Conservation (phyloP, 208 protist genomes). For the Trypanosoma cruzi region DNA sequence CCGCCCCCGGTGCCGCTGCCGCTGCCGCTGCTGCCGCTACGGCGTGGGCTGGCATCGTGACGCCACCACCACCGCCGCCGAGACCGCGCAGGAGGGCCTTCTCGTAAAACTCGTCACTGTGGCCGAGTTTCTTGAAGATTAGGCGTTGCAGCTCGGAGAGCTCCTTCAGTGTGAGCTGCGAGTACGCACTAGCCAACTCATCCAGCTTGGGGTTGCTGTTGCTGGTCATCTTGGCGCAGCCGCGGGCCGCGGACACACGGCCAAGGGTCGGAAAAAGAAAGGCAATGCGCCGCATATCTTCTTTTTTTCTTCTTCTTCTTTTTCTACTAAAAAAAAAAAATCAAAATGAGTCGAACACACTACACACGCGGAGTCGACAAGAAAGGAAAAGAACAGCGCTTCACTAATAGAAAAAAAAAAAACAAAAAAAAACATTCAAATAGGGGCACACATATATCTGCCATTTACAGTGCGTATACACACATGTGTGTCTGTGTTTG, state of each 20-base stretch:
- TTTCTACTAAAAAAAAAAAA: background rate
- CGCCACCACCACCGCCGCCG: constrained; percentile 62
- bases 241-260: constrained; percentile 19
- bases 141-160: constrained; percentile 86
- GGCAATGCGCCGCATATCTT: constrained; percentile 41
- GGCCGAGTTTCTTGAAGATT: constrained; percentile 91
- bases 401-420: too few species aligned
- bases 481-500: too few species aligned
- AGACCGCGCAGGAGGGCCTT: constrained; percentile 86
- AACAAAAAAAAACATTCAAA: too few species aligned
- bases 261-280: constrained; percentile 14
- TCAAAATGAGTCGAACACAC: background rate
- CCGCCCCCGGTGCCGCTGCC: constrained; percentile 31
- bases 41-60: constrained; percentile 21
- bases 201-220: constrained; percentile 49
- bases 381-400: too few species aligned
- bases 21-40: constrained; percentile 40
- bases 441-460: too few species aligned
- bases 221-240: constrained; percentile 23
- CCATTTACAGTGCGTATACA: too few species aligned
- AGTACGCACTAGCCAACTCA: constrained; percentile 71
- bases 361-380: too few species aligned
- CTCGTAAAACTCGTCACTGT: constrained; percentile 92
- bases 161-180: constrained; percentile 88
- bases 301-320: background rate